phyloP scores from a whole-genome alignment of 495 filamentous ascomycete species.

The Lentithecium fluviatile region DNA sequence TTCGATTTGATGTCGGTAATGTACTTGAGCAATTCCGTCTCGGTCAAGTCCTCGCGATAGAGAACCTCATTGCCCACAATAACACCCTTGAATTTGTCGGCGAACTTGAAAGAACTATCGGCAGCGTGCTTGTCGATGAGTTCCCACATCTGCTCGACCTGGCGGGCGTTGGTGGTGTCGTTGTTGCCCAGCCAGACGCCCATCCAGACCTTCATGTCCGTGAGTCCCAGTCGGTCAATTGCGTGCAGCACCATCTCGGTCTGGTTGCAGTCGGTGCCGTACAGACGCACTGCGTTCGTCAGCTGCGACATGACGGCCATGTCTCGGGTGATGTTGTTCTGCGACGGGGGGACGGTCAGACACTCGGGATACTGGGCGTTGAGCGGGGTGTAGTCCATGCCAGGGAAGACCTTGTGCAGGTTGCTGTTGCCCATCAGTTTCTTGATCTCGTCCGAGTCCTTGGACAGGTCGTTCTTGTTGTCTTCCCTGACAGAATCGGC shows the following conservation, averaged over 20 bases:
- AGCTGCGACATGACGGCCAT: conserved; percentile 88
- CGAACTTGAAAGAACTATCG: too few relatives aligned
- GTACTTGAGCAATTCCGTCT: conserved; percentile 50
- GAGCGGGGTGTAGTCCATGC: conserved; percentile 95
- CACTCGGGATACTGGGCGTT: conserved; percentile 90
- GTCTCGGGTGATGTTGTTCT: conserved; percentile 93
- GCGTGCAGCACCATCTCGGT: conserved; percentile 90
- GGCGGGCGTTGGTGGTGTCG: conserved; percentile 75
- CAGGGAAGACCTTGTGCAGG: conserved; percentile 91
- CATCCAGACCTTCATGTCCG: conserved; percentile 87
- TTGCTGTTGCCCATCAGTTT: conserved; percentile 72
- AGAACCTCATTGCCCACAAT: conserved; percentile 95
- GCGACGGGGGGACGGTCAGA: conserved; percentile 70
- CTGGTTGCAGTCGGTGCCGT: conserved; percentile 97
- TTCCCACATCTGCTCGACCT: conserved; percentile 76
- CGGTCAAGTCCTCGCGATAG: conserved; percentile 72
- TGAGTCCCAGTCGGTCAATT: conserved; percentile 68
- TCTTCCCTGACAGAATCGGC: conserved; percentile 22
- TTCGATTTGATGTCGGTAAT: conserved; percentile 61
- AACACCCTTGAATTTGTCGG: conserved; percentile 70
- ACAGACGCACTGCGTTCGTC: conserved; percentile 84
- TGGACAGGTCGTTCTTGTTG: conserved; percentile 66
- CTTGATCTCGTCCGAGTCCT: conserved; percentile 77
- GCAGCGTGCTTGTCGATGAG: conserved; percentile 69
- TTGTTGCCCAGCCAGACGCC: conserved; percentile 93